Percentiles rank a stretch among this genome's conserved stretches.
These are phyloP conservation scores for Rhytidiadelphus loreus DNA, from an alignment of 225 moss, liverwort and hornwort genomes.

Conservation along the genomic window DNA sequence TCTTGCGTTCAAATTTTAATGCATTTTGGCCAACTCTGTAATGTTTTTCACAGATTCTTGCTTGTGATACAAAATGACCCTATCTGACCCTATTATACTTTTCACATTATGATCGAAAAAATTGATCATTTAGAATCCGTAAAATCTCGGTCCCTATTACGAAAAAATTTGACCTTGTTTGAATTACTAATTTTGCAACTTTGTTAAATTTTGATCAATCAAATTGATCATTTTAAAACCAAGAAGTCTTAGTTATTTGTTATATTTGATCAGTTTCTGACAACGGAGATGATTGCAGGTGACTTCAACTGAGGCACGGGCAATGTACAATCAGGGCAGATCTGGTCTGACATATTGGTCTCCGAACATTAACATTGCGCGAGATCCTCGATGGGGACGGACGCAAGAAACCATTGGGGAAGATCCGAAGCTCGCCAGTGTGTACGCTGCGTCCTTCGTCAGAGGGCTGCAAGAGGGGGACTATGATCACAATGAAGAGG, in stretches of 20 bases:
- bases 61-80: background rate
- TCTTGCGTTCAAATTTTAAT: background rate
- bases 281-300: constrained; percentile 14
- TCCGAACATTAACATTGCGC: constrained; percentile 35
- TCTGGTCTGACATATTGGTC: constrained; percentile 47
- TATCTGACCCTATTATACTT: background rate
- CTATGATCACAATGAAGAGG: background rate
- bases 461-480: constrained; percentile 31
- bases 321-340: constrained; percentile 34
- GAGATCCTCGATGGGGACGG: constrained; percentile 48
- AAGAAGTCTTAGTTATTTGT: no score
- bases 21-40: no score
- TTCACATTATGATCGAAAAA: background rate
- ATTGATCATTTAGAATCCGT: background rate
- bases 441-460: constrained; percentile 23
- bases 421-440: constrained; percentile 26
- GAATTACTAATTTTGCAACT: background rate
- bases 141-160: background rate
- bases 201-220: background rate
- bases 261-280: background rate
- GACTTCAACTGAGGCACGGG: constrained; percentile 51
- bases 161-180: background rate
- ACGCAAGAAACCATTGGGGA: constrained; percentile 35
- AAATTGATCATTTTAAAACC: background rate
- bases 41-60: background rate